Percentiles rank a stretch among this genome's conserved stretches.
Evolutionary conservation across 805 yeast genomes (phyloP).

Genomic region (Limtongozyma cylindracea): DNA sequence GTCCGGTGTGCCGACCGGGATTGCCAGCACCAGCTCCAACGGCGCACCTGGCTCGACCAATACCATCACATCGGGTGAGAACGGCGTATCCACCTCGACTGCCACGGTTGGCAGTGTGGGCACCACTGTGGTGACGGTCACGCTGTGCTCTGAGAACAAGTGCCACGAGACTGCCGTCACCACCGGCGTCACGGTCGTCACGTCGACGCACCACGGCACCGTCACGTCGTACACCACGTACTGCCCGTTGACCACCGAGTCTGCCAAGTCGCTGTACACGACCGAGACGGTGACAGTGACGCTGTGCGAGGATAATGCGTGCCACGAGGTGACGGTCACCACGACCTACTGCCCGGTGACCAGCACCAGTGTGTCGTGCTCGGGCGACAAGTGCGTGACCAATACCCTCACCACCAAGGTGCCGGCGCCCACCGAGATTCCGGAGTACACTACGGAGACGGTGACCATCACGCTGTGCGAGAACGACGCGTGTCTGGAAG

Average conservation of each 20-base stretch:
- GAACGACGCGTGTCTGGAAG: no score
- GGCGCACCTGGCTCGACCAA: no score
- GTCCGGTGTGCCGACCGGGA: slow-evolving; percentile 12
- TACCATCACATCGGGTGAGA: no score
- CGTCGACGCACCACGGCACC: slow-evolving; percentile 2
- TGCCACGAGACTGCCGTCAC: no score
- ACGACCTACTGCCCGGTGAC: not conserved
- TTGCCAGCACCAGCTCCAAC: slow-evolving; percentile 6
- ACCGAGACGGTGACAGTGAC: not conserved
- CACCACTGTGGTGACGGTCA: slow-evolving; percentile 7
- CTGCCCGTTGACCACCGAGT: slow-evolving; percentile 1
- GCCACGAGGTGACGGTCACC: not conserved
- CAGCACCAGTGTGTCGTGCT: not conserved
- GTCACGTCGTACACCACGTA: slow-evolving; percentile 8
- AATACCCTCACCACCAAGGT: no score
- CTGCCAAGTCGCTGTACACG: no score
- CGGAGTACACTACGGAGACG: no score
- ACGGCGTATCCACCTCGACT: no score
- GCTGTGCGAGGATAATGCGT: not conserved
- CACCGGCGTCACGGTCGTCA: slow-evolving; percentile 1
- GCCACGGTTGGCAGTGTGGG: slow-evolving; percentile 1
- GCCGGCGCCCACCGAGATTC: no score
- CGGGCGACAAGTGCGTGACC: not conserved
- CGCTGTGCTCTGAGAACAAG: slow-evolving; percentile 11
- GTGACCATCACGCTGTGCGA: no score